phyloP scores from a whole-genome alignment of 2,329 filamentous ascomycete species.

The Microdochium paspali region DNA sequence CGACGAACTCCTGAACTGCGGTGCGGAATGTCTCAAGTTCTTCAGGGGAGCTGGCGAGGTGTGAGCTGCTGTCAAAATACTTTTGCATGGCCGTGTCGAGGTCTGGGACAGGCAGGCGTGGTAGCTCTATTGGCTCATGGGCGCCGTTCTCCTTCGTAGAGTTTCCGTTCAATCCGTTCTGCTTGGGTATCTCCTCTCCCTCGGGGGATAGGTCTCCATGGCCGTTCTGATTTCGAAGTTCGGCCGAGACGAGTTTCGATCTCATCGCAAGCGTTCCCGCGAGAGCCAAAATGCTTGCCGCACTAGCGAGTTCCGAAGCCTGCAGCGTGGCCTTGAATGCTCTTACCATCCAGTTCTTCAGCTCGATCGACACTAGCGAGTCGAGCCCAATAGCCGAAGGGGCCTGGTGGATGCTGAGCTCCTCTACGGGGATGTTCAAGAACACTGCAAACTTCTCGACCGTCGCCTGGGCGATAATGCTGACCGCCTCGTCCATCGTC shows the following conservation, averaged over 20 bases:
- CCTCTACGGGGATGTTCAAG: background rate
- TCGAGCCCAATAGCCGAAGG: background rate
- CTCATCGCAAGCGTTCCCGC: background rate
- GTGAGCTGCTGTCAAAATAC: background rate
- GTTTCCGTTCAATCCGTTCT: background rate
- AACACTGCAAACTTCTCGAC: background rate
- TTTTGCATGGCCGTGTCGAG: background rate
- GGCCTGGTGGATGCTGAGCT: background rate
- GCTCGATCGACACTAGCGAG: background rate
- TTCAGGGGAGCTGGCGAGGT: background rate
- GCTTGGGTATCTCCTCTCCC: background rate
- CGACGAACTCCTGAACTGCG: background rate
- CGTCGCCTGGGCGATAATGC: background rate
- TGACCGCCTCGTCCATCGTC: background rate
- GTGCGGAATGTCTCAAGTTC: background rate
- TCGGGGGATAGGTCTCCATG: background rate
- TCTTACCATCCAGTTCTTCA: background rate
- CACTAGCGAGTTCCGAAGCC: constrained; percentile 21
- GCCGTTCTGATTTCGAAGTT: background rate
- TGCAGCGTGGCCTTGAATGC: constrained; percentile 22
- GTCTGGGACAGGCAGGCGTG: background rate
- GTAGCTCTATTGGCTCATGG: background rate
- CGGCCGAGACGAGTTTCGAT: background rate
- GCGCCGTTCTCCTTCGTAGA: background rate
- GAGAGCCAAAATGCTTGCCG: background rate